These are phyloP conservation scores for Leptomonas pyrrhocoris DNA, from an alignment of 208 protist species.

Conservation along the genomic window DNA sequence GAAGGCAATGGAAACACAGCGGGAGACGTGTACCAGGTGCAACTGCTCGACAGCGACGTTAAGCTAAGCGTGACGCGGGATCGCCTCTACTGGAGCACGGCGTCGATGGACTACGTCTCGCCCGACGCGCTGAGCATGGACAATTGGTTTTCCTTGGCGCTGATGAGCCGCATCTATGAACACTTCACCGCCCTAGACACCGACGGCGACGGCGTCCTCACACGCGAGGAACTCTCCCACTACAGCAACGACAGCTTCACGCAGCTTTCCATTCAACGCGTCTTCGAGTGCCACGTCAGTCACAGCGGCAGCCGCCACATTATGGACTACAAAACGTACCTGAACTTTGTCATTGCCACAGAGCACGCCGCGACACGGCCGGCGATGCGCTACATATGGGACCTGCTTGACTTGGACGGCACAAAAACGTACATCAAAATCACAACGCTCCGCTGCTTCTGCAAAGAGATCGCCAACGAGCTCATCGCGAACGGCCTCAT, in stretches of 20 bases:
- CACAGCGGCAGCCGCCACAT: constrained; percentile 71
- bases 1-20: constrained; percentile 65
- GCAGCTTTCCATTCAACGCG: constrained; percentile 75
- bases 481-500: constrained; percentile 78
- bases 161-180: constrained; percentile 90
- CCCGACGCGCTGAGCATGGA: constrained; percentile 72
- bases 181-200: constrained; percentile 87
- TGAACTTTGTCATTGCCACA: constrained; percentile 93
- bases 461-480: constrained; percentile 81
- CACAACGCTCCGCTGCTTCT: constrained; percentile 76
- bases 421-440: constrained; percentile 67
- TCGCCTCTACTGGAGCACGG: constrained; percentile 78
- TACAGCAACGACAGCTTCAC: constrained; percentile 91
- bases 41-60: constrained; percentile 39
- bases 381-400: constrained; percentile 89
- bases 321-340: constrained; percentile 93
- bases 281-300: constrained; percentile 90
- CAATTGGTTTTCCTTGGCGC: constrained; percentile 89
- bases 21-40: constrained; percentile 74
- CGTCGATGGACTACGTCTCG: constrained; percentile 67
- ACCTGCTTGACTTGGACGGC: constrained; percentile 79
- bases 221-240: constrained; percentile 68
- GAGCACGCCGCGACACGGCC: constrained; percentile 83
- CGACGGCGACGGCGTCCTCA: constrained; percentile 87
- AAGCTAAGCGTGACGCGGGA: constrained; percentile 48